These are phyloP conservation scores for Stygiomarasmius scandens DNA, from an alignment of 1,284 basidiomycete genomes.

Conservation along the genomic window DNA sequence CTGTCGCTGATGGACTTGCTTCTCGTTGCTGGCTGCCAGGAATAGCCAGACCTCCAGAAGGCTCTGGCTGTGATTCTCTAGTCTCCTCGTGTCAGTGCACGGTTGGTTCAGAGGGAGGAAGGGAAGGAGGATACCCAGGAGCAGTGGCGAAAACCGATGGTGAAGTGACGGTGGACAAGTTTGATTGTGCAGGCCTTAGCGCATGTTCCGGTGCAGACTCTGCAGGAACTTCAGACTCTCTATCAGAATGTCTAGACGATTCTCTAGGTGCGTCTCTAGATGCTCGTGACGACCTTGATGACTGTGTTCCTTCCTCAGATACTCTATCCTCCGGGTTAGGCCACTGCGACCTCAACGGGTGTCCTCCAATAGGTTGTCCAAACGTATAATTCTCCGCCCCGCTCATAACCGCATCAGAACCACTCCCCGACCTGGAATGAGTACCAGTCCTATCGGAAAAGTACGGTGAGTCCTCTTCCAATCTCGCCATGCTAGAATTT, in stretches of 20 bases:
- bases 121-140: slow-evolving; percentile 3
- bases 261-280: not conserved
- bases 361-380: slow-evolving; percentile 49
- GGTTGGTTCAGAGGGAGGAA: slow-evolving; percentile 16
- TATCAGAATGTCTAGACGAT: not conserved
- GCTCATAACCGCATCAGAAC: slow-evolving; percentile 49
- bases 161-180: slow-evolving; percentile 2
- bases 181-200: slow-evolving; percentile 5
- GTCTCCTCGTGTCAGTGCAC: slow-evolving; percentile 6
- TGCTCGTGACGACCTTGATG: not conserved
- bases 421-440: slow-evolving; percentile 56
- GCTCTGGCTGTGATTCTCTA: slow-evolving; percentile 1
- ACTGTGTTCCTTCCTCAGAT: slow-evolving; percentile 17
- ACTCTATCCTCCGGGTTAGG: slow-evolving; percentile 28
- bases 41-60: slow-evolving; percentile 13
- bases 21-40: slow-evolving; percentile 13
- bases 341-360: slow-evolving; percentile 31
- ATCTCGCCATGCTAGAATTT: slow-evolving; percentile 63
- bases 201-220: not conserved
- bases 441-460: slow-evolving; percentile 35
- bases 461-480: slow-evolving; percentile 53
- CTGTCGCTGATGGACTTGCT: slow-evolving; percentile 16
- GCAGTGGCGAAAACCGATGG: slow-evolving; percentile 4
- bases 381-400: slow-evolving; percentile 72
- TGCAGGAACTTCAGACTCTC: not conserved